Percentiles rank a stretch among this genome's conserved stretches.
These are phyloP conservation scores for Alternaria atra DNA, from an alignment of 2,329 filamentous ascomycete genomes.

Conservation along the genomic window DNA sequence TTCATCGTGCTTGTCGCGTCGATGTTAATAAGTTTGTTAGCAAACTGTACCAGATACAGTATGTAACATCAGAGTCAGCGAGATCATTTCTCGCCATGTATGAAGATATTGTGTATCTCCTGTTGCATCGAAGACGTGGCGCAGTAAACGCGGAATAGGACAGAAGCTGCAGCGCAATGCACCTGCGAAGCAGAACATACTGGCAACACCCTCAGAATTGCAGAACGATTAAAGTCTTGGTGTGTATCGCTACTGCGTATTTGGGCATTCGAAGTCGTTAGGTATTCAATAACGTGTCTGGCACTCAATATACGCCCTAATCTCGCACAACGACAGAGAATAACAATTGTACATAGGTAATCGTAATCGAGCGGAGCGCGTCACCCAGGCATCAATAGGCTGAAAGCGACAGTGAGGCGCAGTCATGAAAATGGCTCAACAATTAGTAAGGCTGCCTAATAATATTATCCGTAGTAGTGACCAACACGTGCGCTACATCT, in stretches of 20 bases:
- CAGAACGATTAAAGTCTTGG: neutral
- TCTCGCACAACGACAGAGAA: neutral
- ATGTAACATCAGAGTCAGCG: neutral
- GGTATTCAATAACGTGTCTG: neutral
- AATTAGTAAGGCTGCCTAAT: neutral
- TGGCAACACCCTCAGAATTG: neutral
- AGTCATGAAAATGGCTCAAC: neutral
- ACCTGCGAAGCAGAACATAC: neutral
- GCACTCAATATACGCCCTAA: neutral
- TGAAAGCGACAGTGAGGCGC: neutral
- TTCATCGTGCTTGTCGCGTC: neutral
- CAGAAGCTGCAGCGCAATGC: neutral
- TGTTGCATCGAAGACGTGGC: neutral
- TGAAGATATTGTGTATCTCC: neutral
- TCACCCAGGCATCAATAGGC: neutral
- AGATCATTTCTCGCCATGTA: neutral
- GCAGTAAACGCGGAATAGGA: neutral
- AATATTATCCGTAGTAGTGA: neutral
- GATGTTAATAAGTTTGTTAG: neutral
- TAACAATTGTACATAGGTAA: neutral
- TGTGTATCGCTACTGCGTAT: neutral
- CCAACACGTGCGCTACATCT: neutral
- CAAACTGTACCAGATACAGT: neutral
- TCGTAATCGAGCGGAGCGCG: neutral
- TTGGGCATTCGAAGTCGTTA: neutral